Percentiles rank a stretch among this genome's conserved stretches.
Evolutionary conservation across 2,329 filamentous ascomycete genomes (phyloP).

Genomic region (Ophiostoma angusticollis): DNA sequence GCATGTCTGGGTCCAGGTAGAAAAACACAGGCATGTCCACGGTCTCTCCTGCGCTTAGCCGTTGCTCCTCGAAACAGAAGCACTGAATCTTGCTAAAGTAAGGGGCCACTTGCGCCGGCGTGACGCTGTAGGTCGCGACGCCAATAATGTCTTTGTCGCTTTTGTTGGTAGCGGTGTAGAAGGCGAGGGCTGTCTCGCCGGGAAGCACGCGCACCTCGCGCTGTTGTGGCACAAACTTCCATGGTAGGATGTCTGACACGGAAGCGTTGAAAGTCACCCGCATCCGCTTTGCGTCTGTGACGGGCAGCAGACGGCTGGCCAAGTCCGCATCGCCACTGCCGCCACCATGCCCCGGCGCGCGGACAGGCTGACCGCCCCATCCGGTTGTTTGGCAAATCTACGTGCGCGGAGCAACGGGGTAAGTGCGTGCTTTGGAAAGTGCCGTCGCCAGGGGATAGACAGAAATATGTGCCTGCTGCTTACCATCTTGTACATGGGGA

Average conservation of each 20-base stretch:
- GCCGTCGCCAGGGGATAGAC: too few relatives aligned
- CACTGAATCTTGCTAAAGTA: slow-evolving; percentile 99
- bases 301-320: slow-evolving; percentile 64
- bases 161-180: slow-evolving; percentile 93
- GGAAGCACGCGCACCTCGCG: slow-evolving; percentile 90
- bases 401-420: too few relatives aligned
- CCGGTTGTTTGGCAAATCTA: slow-evolving; percentile 76
- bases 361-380: slow-evolving; percentile 87
- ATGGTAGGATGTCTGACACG: slow-evolving; percentile 87
- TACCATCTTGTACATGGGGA: slow-evolving; percentile 81
- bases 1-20: slow-evolving; percentile 92
- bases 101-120: slow-evolving; percentile 84
- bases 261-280: slow-evolving; percentile 94
- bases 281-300: slow-evolving; percentile 69
- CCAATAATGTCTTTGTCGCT: slow-evolving; percentile 90
- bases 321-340: slow-evolving; percentile 46
- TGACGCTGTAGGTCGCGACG: slow-evolving; percentile 94
- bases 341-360: slow-evolving; percentile 56
- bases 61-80: slow-evolving; percentile 97
- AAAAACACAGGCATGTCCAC: slow-evolving; percentile 99
- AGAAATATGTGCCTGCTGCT: too few relatives aligned
- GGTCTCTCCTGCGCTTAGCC: slow-evolving; percentile 85
- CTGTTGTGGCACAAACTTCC: slow-evolving; percentile 96
- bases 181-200: slow-evolving; percentile 91
- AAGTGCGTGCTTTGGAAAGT: too few relatives aligned